Base-by-base conservation (phyloP, 805 yeast species). In the Myxozyma nipponensis region DNA sequence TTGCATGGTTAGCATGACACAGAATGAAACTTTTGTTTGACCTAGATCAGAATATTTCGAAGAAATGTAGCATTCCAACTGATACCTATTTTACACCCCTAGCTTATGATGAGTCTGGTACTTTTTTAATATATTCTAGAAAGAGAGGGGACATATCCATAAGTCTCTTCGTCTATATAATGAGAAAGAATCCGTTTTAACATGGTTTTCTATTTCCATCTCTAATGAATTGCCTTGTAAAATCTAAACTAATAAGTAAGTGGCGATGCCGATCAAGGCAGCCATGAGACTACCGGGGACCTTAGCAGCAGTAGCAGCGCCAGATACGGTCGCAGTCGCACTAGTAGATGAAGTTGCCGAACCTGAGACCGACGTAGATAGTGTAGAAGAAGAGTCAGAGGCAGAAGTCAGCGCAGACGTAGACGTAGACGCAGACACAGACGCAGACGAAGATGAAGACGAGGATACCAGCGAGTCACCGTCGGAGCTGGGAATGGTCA, bases 361-460 rank as follows among this genome's bases (percentile, higher is more conserved):
- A 6, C 25, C 42, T 4, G 32, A n/a, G 21, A 39, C 4, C 15
- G 42, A 7, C 3, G 44, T 36, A 24, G 50, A 13, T 23, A 42
- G 35, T 30, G 51, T 13, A 13, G 42, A 38, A 28, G 50, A 18
- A 24, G 23, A 18, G 26, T 46, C 46, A 22, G 39, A 40, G 19
- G 52, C 40, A 17, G 44, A 21, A 37, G 53, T 15, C 7, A 52
- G 26, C 21, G 52, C 13, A 7, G 40, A 28, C 23, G 49, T 36
- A 25, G 58, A 23, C 18, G 54, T 28, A n/a, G 54, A 6, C n/a
- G 40, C 48, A n/a, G 51, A 22, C 18, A 25, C 6, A 9, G 54
- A 38, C 22, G 35, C 26, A 13, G 42, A 17, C 6, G 22, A 35
- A 6, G 43, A 34, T 4, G 30, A 3, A 21, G 54, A 44, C 18